phyloP scores from a whole-genome alignment of 306 rosid species.

The Ormosia emarginata region DNA sequence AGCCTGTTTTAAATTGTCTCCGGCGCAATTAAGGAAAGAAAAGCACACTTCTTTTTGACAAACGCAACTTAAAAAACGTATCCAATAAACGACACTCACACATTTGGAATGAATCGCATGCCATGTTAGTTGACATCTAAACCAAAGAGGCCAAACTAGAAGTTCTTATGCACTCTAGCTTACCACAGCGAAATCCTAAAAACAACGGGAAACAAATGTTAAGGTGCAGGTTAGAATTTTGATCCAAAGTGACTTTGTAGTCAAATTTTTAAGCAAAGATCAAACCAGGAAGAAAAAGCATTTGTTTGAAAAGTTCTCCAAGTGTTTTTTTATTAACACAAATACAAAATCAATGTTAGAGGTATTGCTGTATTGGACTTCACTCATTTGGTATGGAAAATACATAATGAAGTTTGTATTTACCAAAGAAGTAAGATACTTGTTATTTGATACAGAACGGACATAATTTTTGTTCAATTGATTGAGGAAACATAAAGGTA shows the following conservation, averaged over 20 bases:
- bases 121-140: too few species aligned
- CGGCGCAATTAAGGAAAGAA: too few species aligned
- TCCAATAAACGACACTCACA: too few species aligned
- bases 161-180: too few species aligned
- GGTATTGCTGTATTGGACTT: neutral
- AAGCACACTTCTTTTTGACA: too few species aligned
- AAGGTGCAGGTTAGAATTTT: too few species aligned
- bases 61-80: too few species aligned
- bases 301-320: neutral
- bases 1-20: too few species aligned
- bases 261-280: neutral
- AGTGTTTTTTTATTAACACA: neutral
- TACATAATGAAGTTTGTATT: constrained; percentile 19
- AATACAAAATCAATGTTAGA: neutral
- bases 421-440: constrained; percentile 12
- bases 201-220: too few species aligned
- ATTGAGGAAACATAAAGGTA: constrained; percentile 32
- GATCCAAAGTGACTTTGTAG: neutral
- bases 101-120: too few species aligned
- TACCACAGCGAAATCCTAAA: too few species aligned
- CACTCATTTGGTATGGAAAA: neutral
- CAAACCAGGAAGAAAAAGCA: neutral
- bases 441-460: constrained; percentile 26
- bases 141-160: too few species aligned
- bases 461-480: constrained; percentile 24